These are phyloP conservation scores for Vinca minor DNA, from an alignment of 257 asterid species.

Conservation along the genomic window DNA sequence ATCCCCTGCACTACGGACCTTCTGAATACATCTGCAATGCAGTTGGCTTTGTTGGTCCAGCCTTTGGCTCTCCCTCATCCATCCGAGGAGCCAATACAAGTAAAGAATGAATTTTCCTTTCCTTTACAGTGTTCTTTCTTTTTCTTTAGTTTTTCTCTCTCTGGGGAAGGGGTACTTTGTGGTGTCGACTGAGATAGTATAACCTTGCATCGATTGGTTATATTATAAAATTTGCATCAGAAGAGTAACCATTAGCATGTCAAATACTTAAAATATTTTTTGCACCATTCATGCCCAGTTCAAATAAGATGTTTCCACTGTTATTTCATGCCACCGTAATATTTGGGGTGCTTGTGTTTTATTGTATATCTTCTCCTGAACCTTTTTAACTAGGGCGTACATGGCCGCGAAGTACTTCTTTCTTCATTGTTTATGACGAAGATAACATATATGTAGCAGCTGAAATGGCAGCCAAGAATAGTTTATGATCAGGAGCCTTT, in stretches of 20 bases:
- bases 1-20: slow-evolving; percentile 93
- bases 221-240: background rate
- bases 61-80: slow-evolving; percentile 97
- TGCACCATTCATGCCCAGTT: background rate
- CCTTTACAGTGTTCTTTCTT: background rate
- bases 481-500: background rate
- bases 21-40: slow-evolving; percentile 94
- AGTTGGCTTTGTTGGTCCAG: slow-evolving; percentile 89
- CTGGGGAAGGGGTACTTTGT: no score
- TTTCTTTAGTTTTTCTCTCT: no score
- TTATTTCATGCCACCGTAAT: background rate
- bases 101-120: slow-evolving; percentile 28
- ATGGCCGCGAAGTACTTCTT: background rate
- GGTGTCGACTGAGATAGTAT: background rate
- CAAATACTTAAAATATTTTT: background rate
- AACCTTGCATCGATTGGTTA: background rate
- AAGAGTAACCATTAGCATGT: background rate
- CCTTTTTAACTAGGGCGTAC: background rate
- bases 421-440: background rate
- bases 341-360: no score
- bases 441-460: background rate
- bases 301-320: background rate
- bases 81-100: slow-evolving; percentile 94
- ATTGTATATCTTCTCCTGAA: no score
- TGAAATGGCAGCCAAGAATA: background rate